A percentile compares a stretch with the other conserved stretches of the same genome.
phyloP scores from a whole-genome alignment of 768 basidiomycete species.

The Agrocybe praecox region DNA sequence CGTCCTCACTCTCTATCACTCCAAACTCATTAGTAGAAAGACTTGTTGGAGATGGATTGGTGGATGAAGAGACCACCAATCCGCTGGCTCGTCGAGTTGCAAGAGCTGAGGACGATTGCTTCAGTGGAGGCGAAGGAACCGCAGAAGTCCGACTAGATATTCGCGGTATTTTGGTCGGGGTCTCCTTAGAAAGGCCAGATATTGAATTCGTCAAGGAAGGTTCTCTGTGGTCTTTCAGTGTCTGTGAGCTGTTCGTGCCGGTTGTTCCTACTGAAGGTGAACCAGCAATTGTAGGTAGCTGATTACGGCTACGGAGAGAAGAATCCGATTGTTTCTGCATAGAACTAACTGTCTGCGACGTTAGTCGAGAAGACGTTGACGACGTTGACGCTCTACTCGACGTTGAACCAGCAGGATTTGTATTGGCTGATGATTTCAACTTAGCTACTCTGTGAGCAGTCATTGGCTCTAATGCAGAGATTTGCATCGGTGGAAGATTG shows the following conservation, averaged over 20 bases:
- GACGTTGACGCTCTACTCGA: conserved; percentile 39
- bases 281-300: conserved; percentile 90
- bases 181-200: conserved; percentile 68
- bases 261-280: conserved; percentile 85
- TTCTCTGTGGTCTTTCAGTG: conserved; percentile 58
- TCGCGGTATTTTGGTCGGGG: conserved; percentile 91
- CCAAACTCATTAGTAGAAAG: conserved; percentile 75
- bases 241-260: conserved; percentile 47
- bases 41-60: conserved; percentile 65
- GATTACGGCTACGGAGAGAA: conserved; percentile 74
- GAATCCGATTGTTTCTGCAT: conserved; percentile 87
- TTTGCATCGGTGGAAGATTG: conserved; percentile 88
- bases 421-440: conserved; percentile 61
- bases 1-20: conserved; percentile 67
- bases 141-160: conserved; percentile 86
- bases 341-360: conserved; percentile 84
- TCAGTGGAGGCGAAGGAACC: conserved; percentile 69
- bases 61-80: conserved; percentile 52
- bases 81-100: conserved; percentile 67
- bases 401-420: conserved; percentile 42
- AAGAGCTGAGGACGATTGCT: conserved; percentile 50
- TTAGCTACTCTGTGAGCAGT: conserved; percentile 87
- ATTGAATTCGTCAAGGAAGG: conserved; percentile 53
- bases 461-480: conserved; percentile 76
- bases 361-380: conserved; percentile 62